Percentiles rank a stretch among this genome's conserved stretches.
These are phyloP conservation scores for Trichophyton verrucosum DNA, from an alignment of 2,329 filamentous ascomycete species.

Conservation along the genomic window DNA sequence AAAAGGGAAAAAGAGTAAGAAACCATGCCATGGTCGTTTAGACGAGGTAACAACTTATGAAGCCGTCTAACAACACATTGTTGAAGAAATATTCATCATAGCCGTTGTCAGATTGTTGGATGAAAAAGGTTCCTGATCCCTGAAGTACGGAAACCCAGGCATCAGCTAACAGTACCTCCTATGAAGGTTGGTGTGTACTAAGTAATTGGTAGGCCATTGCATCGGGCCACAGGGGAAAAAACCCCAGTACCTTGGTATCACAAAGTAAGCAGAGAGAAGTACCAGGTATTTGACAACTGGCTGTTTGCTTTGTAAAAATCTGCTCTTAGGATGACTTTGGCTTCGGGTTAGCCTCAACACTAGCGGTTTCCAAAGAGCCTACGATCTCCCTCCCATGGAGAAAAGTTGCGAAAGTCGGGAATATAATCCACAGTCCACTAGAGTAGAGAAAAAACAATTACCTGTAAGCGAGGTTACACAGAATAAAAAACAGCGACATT, in stretches of 20 bases:
- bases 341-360: constrained; percentile 4
- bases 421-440: constrained; percentile 52
- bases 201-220: neutral
- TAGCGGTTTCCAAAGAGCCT: constrained; percentile 38
- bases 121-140: neutral
- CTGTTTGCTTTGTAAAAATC: neutral
- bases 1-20: neutral
- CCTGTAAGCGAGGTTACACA: constrained; percentile 2
- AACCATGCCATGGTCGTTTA: neutral
- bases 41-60: neutral
- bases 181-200: neutral
- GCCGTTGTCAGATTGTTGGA: neutral
- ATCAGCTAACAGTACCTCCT: neutral
- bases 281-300: neutral
- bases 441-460: constrained; percentile 3
- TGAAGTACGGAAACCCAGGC: neutral
- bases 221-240: neutral
- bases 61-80: neutral
- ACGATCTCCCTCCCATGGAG: constrained; percentile 50
- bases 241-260: neutral
- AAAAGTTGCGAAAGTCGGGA: constrained; percentile 51
- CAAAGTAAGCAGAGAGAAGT: neutral
- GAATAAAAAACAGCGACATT: neutral
- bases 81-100: neutral
- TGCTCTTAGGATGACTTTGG: constrained; percentile 6